Base-by-base conservation (phyloP, 1,139 yeast species). In the Arxiozyma slooffiae region DNA sequence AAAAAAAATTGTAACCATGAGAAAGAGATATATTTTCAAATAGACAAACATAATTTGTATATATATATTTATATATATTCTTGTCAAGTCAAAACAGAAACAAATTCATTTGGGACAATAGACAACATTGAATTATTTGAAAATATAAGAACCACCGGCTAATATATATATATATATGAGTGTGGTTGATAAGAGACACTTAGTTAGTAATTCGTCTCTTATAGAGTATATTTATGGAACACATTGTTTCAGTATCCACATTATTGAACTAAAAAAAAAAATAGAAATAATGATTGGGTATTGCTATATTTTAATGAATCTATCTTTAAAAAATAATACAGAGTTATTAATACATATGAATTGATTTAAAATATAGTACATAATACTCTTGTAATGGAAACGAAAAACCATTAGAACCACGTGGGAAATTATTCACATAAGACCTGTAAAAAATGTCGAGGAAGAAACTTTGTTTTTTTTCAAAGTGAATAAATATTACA, bases 201-300 rank as follows among this genome's bases (percentile, higher is more conserved):
- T 52, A 3, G 39, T 59, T 21, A 47, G 50, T 38, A 51, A 54
- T 1, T 73, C 72, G 50, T 82, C 89, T 0, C 63, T 80, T 41
- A 67, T 76, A 50, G 96, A 88, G 60, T 82, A 81, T 59, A 67
- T 88, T 1, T 87, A 77, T 62, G 97, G 97, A 4, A 80, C 84
- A 0, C 84, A 85, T 52, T 72, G 95, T 0, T 92, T 89, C 1
- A 60, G n/a, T 76, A 34, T 83, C 95, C 1, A 95, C 88, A 0
- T 69, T 89, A 50, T 67, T 69, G 24, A 77, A 83, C 9, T n/a
- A n/a, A n/a, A n/a, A n/a, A n/a, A n/a, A 71, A 74, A 20, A 79
- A 76, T 55, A 72, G 95, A 58, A 71, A 66, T 14, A 73, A 74
- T 51, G 77, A 75, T 62, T 77, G 77, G 44, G 75, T 75, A 49